A percentile compares a stretch with the other conserved stretches of the same genome.
phyloP scores from a whole-genome alignment of 2,329 filamentous ascomycete genomes.

The Coleophoma eucalyptorum region DNA sequence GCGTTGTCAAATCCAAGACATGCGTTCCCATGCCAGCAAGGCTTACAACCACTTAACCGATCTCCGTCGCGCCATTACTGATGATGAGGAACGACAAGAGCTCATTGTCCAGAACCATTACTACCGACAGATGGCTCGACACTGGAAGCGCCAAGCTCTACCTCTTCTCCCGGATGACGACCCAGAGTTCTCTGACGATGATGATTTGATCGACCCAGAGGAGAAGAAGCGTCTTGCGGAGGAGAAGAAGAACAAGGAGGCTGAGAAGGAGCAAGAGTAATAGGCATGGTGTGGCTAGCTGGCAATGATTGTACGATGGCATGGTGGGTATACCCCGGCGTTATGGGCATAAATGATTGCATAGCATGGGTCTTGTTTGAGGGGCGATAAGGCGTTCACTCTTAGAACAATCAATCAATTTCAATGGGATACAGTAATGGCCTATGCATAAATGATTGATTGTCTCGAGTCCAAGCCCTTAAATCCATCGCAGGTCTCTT shows the following conservation, averaged over 20 bases:
- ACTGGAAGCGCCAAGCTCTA: constrained; percentile 66
- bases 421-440: no score
- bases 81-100: constrained; percentile 50
- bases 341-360: no score
- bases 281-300: no score
- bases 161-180: constrained; percentile 57
- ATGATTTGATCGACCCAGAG: constrained; percentile 57
- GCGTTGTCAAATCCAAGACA: constrained; percentile 63
- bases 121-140: constrained; percentile 54
- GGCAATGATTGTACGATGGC: no score
- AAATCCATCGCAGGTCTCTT: no score
- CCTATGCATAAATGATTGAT: no score
- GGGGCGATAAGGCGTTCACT: no score
- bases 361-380: no score
- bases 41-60: constrained; percentile 55
- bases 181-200: constrained; percentile 56
- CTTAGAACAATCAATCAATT: no score
- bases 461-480: no score
- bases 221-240: constrained; percentile 48
- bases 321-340: no score
- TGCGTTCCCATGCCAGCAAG: constrained; percentile 55
- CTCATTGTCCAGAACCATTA: constrained; percentile 48
- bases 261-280: constrained; percentile 9
- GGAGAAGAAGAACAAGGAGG: constrained; percentile 16
- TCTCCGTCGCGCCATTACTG: constrained; percentile 53